Evolutionary conservation across 768 basidiomycete genomes (phyloP), one percentile per base, ranked within the genome.

Genomic region (Mycena maculata): DNA sequence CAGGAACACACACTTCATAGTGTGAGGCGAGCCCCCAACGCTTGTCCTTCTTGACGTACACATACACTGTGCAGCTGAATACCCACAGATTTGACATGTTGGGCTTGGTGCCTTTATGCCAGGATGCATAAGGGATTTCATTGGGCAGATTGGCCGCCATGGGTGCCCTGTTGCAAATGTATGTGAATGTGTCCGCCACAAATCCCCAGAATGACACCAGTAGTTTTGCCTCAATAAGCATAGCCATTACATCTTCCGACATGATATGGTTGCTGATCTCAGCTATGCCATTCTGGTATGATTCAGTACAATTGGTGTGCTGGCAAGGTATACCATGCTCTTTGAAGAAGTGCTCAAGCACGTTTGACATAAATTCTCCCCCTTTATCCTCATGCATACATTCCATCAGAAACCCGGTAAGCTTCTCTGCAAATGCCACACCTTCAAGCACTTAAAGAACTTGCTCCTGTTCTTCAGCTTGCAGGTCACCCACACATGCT

Each of bases 211-310:
- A 76, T 13, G 50, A 56, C 36, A 52, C 50, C 38, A 72, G 72
- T 50, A 75, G 60, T 57, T 67, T 49, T 30, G 70, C 65, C 30
- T 74, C 65, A 36, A 52, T 39, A 3, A 83, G 72, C 73, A 84
- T 78, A 0, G 78, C 69, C 18, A 57, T 66, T 12, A 77, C 72
- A 22, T 63, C 69, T 22, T 83, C 77, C 1, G 73, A 66, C 25
- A 86, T 68, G 0, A 78, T 80, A 2, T 76, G 63, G 39, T 85
- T 85, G 2, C 69, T 65, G 1, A 78, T 67, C 67, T 87, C 81
- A 4, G 82, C 81, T 7, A 83, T 75, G 27, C 82, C 78, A 65
- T 86, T 86, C 56, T 84, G 80, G 71, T 83, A 77, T 4, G 81
- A 81, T 48, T 65, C 70, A 39, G 74, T 71, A 6, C 73, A 41